Conservation (phyloP, 208 protist genomes). For the Leishmania amazonensis region DNA sequence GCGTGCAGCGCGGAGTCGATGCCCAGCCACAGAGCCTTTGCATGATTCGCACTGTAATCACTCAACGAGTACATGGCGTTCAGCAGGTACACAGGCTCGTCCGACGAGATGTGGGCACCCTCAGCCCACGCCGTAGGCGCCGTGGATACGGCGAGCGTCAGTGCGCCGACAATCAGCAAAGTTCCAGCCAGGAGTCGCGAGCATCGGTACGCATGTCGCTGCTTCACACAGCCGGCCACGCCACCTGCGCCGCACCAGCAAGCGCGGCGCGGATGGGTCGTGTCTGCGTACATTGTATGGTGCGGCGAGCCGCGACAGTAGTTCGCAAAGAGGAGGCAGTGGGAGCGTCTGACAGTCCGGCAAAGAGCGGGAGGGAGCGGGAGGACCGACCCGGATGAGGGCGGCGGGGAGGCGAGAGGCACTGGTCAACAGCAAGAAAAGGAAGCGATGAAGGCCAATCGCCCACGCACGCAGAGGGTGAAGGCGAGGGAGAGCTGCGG, state of each 20-base stretch:
- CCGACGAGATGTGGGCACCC: background rate
- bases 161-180: background rate
- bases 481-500: background rate
- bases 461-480: too few species aligned
- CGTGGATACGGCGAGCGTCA: background rate
- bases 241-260: background rate
- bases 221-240: background rate
- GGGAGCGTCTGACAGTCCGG: background rate
- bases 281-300: background rate
- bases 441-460: background rate
- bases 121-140: background rate
- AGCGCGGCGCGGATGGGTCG: background rate
- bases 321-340: background rate
- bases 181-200: background rate
- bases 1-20: slow-evolving; percentile 29
- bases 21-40: slow-evolving; percentile 24
- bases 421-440: background rate
- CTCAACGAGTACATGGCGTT: slow-evolving; percentile 20
- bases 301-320: background rate
- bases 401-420: background rate
- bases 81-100: slow-evolving; percentile 22
- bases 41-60: background rate
- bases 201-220: background rate
- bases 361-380: background rate
- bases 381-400: background rate